A percentile compares a stretch with the other conserved stretches of the same genome.
Evolutionary conservation across 2,329 filamentous ascomycete genomes (phyloP).

Genomic region (Fusarium dlaminii): DNA sequence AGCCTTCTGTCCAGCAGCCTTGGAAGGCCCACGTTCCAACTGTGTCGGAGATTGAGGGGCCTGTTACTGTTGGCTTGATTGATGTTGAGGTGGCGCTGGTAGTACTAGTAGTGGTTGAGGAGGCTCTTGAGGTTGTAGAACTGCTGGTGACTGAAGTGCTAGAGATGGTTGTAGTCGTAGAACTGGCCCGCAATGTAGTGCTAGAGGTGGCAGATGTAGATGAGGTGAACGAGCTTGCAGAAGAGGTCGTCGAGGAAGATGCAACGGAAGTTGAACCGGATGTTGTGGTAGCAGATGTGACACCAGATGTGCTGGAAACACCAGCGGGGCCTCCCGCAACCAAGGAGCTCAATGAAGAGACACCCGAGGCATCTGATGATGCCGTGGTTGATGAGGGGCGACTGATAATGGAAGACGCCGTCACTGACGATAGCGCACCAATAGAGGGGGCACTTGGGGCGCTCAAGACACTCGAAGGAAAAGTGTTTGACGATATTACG

Average conservation of each 20-base stretch:
- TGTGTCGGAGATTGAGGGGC: slow-evolving; percentile 36
- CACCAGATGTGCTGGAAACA: neutral
- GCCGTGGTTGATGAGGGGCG: neutral
- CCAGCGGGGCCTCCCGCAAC: neutral
- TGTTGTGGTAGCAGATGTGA: rapidly evolving
- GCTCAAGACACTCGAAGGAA: neutral
- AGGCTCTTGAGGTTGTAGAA: neutral
- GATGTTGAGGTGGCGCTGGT: neutral
- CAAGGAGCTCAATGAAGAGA: slow-evolving; percentile 18
- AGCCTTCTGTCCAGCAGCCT: slow-evolving; percentile 51
- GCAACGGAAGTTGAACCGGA: neutral
- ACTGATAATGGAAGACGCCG: slow-evolving; percentile 29
- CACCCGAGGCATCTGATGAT: slow-evolving; percentile 38
- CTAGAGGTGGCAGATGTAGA: neutral
- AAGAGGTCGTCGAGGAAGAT: neutral
- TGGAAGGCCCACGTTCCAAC: slow-evolving; percentile 46
- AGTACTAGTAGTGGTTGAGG: neutral
- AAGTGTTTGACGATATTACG: neutral
- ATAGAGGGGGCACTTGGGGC: slow-evolving; percentile 21
- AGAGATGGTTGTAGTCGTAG: neutral
- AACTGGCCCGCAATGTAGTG: neutral
- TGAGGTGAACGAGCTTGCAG: neutral
- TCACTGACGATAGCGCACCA: neutral
- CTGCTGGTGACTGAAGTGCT: neutral
- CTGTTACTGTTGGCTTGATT: slow-evolving; percentile 31